Percentiles rank a stretch among this genome's conserved stretches.
Evolutionary conservation across 768 basidiomycete genomes (phyloP).

Genomic region (Tricholomella constricta): DNA sequence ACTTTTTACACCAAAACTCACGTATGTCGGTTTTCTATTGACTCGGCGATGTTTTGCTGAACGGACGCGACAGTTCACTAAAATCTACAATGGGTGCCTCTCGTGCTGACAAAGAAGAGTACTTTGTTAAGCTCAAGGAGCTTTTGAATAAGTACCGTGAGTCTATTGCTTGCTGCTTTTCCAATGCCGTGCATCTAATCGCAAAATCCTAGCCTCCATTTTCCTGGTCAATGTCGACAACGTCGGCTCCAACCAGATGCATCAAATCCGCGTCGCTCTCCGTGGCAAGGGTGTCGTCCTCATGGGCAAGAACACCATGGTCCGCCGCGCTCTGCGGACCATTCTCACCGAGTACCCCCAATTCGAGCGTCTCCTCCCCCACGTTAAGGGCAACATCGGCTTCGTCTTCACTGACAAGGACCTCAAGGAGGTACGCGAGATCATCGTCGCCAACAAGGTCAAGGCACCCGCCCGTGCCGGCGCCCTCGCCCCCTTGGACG

Average conservation of each 20-base stretch:
- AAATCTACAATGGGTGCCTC: constrained; percentile 82
- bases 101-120: constrained; percentile 86
- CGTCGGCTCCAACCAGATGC: constrained; percentile 99
- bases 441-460: constrained; percentile 96
- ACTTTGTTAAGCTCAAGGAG: constrained; percentile 93
- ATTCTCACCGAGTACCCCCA: constrained; percentile 89
- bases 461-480: constrained; percentile 98
- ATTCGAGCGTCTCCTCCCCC: constrained; percentile 94
- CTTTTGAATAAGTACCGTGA: constrained; percentile 87
- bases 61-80: constrained; percentile 19
- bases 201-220: constrained; percentile 74
- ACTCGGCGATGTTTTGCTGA: not conserved
- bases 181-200: not conserved
- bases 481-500: constrained; percentile 91
- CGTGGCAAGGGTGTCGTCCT: constrained; percentile 95
- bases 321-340: constrained; percentile 93
- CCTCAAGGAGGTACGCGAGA: constrained; percentile 91
- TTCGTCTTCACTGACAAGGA: constrained; percentile 96
- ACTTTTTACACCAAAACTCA: constrained; percentile 13
- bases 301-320: constrained; percentile 99
- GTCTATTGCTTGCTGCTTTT: constrained; percentile 30
- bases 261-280: constrained; percentile 94
- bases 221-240: constrained; percentile 99
- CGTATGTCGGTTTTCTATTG: constrained; percentile 11
- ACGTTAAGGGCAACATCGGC: constrained; percentile 97